These are phyloP conservation scores for Saccharomyces kudriavzevii DNA, from an alignment of 805 yeast species.

Conservation along the genomic window DNA sequence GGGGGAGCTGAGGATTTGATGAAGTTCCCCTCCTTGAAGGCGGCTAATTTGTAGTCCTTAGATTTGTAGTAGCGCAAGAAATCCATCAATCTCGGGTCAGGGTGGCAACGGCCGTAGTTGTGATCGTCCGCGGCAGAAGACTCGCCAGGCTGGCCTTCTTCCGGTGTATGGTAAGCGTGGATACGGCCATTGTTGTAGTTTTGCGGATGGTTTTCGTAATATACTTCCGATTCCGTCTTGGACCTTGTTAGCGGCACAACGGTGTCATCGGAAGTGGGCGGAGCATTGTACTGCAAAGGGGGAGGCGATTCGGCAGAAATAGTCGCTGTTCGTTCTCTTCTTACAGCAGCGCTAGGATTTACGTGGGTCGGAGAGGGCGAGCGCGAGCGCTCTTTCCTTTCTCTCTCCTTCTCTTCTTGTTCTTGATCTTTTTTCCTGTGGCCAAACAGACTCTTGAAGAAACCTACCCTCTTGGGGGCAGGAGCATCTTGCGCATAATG, in stretches of 20 bases:
- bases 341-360: neutral
- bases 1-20: slow-evolving; percentile 20
- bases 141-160: neutral
- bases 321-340: slow-evolving; percentile 7
- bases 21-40: slow-evolving; percentile 16
- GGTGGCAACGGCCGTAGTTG: slow-evolving; percentile 8
- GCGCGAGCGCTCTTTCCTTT: neutral
- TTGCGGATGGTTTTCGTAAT: neutral
- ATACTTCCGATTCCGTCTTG: slow-evolving; percentile 14
- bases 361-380: neutral
- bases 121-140: slow-evolving; percentile 4
- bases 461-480: slow-evolving; percentile 23
- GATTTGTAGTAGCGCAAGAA: slow-evolving; percentile 36
- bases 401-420: neutral
- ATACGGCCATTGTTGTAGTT: slow-evolving; percentile 8
- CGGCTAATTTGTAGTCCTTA: slow-evolving; percentile 17
- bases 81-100: slow-evolving; percentile 40
- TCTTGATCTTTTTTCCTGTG: slow-evolving; percentile 15
- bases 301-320: neutral
- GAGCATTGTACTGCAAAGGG: neutral
- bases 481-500: slow-evolving; percentile 1
- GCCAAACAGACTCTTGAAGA: slow-evolving; percentile 32
- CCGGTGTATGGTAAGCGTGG: slow-evolving; percentile 4
- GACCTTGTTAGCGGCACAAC: slow-evolving; percentile 12
- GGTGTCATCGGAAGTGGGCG: neutral